Base-by-base conservation (phyloP, 371 early-diverging fungal species). In the Smittium culicis region DNA sequence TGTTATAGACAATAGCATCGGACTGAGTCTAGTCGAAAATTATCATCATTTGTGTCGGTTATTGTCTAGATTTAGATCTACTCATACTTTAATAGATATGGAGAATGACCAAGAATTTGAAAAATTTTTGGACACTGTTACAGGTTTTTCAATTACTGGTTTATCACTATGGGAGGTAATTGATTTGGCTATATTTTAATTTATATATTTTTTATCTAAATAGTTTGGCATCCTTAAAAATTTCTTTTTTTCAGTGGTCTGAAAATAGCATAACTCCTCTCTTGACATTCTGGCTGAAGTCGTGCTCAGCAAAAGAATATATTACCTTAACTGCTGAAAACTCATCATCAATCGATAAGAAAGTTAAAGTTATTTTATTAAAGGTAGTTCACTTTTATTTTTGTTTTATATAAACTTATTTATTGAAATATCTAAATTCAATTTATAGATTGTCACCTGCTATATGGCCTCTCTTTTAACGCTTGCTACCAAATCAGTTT, bases 31-130 rank as follows among this genome's bases (percentile, higher is more conserved):
- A 54, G 74, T 80, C 0, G 83, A 86, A 61, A 92, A 88, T 71
- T 90, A 85, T 77, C 91, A 92, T 69, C 90, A 90, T 74, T 85
- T 93, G 70, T 88, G 90, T 67, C 83, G 92, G 32, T 77, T 92
- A 70, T 76, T 94, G 65, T 84, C 86, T 24, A 80, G 95, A 30
- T 88, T 93, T 74, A 83, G 90, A 70, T 82, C 82, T 25, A 86
- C 90, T 14, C 88, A 88, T 67, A 89, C 89, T 55, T 74, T 90
- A 45, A 76, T 82, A 45, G 92, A 93, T 71, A 80, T 93, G 64
- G 80, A 85, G 27, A 86, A 87, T 54, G 80, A 81, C 67, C 78
- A 82, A 11, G 83, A 83, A 17, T 90, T 85, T 68, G 69, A 80
- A 27, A 83, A 84, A 66, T 90, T 91, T 89, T 81, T 92, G 34